These are phyloP conservation scores for Leptographium radiaticola DNA, from an alignment of 2,329 filamentous ascomycete genomes.

Conservation along the genomic window DNA sequence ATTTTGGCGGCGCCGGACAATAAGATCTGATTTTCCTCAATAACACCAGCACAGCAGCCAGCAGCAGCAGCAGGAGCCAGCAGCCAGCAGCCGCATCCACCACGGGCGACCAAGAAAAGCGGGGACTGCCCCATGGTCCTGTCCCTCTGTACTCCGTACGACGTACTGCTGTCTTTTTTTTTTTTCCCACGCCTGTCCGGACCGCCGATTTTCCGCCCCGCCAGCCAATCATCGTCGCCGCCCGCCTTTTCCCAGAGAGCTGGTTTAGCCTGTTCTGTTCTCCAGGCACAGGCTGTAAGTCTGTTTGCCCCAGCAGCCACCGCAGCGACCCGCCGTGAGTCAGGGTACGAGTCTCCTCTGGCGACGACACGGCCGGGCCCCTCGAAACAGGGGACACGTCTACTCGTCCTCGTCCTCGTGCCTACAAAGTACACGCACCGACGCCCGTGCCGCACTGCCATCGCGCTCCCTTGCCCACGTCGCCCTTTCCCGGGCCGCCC, in stretches of 20 bases:
- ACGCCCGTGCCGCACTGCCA: too few species aligned
- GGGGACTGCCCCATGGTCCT: not conserved
- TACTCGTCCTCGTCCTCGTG: too few species aligned
- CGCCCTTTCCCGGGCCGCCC: too few species aligned
- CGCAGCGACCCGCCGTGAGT: too few species aligned
- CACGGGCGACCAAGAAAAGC: conserved; percentile 2
- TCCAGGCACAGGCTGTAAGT: not conserved
- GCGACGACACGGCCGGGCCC: too few species aligned
- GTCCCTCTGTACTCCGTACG: conserved; percentile 3
- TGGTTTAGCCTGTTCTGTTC: conserved; percentile 1
- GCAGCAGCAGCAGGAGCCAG: conserved; percentile 1
- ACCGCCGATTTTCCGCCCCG: conserved; percentile 8
- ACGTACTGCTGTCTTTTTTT: too few species aligned
- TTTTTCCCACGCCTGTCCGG: conserved; percentile 2
- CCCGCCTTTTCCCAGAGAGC: conserved; percentile 1
- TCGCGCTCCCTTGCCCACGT: too few species aligned
- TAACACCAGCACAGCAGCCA: conserved; percentile 13
- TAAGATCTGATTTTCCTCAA: conserved; percentile 14
- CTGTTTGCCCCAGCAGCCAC: too few species aligned
- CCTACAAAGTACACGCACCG: too few species aligned
- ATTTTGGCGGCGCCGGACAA: conserved; percentile 8
- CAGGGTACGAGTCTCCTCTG: too few species aligned
- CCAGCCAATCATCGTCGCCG: conserved; percentile 10
- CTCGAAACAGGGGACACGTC: too few species aligned
- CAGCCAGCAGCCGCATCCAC: conserved; percentile 4